Evolutionary conservation across 2,329 filamentous ascomycete species (phyloP).

Genomic region (Sclerotinia trifoliorum): DNA sequence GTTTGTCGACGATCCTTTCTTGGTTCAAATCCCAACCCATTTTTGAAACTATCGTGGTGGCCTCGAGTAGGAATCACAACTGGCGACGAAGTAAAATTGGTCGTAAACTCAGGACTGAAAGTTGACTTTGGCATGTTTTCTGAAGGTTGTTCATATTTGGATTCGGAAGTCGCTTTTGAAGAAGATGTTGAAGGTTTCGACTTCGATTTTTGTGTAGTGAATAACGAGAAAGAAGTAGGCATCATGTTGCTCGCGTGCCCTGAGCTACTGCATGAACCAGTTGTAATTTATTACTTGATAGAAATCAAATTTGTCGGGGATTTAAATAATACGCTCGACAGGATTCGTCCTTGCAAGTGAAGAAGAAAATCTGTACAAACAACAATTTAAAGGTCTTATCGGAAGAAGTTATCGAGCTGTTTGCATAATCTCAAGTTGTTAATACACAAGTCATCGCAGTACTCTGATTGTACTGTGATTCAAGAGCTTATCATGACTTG

Average conservation of each 20-base stretch:
- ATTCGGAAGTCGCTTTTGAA: not conserved
- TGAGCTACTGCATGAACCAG: slow-evolving; percentile 19
- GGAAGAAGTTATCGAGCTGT: not conserved
- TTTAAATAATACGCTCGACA: slow-evolving; percentile 14
- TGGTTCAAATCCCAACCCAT: slow-evolving; percentile 25
- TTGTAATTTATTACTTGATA: slow-evolving; percentile 22
- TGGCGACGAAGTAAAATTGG: slow-evolving; percentile 9
- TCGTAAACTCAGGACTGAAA: slow-evolving; percentile 5
- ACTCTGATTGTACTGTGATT: not conserved
- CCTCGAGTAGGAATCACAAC: slow-evolving; percentile 35
- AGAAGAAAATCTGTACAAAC: not conserved
- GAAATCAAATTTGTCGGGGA: slow-evolving; percentile 5
- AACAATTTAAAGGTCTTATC: slow-evolving; percentile 9
- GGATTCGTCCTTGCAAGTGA: slow-evolving; percentile 12
- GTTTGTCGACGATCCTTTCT: slow-evolving; percentile 30
- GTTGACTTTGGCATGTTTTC: slow-evolving; percentile 14
- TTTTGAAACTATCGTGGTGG: slow-evolving; percentile 30
- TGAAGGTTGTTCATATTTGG: slow-evolving; percentile 13
- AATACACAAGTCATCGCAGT: not conserved
- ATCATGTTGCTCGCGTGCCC: slow-evolving; percentile 22
- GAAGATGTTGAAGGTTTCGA: not conserved
- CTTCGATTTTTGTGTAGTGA: slow-evolving; percentile 18
- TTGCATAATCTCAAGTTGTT: not conserved
- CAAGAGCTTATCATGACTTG: slow-evolving; percentile 17
- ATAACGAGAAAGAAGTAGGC: slow-evolving; percentile 21